These are phyloP conservation scores for Arthrobotrys sphaeroides DNA, from an alignment of 2,329 filamentous ascomycete species.

Conservation along the genomic window DNA sequence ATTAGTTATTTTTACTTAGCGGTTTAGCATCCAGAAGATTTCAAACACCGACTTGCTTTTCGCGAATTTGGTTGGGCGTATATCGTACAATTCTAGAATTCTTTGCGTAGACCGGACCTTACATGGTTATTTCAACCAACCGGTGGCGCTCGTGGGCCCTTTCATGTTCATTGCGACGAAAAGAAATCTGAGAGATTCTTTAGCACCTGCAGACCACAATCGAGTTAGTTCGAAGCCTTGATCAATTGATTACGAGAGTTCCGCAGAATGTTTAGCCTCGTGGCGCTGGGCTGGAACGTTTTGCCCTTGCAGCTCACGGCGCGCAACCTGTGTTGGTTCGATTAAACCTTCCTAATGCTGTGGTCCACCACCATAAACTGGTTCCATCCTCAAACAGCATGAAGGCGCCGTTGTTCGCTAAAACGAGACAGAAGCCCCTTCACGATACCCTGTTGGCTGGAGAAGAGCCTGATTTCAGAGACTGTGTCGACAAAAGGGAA, in stretches of 20 bases:
- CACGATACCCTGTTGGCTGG: too few species aligned
- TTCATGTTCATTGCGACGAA: neutral
- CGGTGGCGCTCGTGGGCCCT: neutral
- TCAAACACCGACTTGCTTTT: slow-evolving; percentile 2
- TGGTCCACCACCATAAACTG: too few species aligned
- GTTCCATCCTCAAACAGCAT: slow-evolving; percentile 3
- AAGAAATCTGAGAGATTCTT: neutral
- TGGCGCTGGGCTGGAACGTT: slow-evolving; percentile 1
- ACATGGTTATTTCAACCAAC: too few species aligned
- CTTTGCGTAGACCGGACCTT: too few species aligned
- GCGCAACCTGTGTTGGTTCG: neutral
- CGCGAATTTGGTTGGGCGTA: too few species aligned
- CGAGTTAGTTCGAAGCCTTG: neutral
- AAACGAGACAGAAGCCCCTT: slow-evolving; percentile 2
- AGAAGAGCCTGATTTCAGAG: too few species aligned
- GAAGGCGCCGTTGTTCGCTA: neutral
- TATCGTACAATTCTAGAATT: neutral
- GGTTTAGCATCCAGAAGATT: neutral
- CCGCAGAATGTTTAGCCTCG: neutral
- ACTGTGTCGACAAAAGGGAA: too few species aligned
- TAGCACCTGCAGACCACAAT: neutral
- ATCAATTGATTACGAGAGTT: too few species aligned
- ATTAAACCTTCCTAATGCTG: slow-evolving; percentile 15
- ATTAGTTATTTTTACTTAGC: neutral
- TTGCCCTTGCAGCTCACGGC: slow-evolving; percentile 1